Conservation (phyloP, 805 yeast species). For the Kodamaea fukazawae region DNA sequence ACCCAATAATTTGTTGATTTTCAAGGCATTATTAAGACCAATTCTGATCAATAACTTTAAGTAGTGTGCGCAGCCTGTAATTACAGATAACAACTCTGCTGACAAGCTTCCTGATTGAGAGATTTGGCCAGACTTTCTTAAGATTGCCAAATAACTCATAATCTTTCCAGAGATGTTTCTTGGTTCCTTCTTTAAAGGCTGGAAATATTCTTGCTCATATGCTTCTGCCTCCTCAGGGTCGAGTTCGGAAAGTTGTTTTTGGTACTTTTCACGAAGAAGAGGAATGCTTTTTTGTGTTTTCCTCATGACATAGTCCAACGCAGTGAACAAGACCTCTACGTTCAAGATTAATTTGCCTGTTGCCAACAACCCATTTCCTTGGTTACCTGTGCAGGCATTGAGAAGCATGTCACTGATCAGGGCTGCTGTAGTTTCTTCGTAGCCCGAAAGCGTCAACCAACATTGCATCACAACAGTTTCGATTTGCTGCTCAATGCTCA, state of each 20-base stretch:
- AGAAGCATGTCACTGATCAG: constrained; percentile 91
- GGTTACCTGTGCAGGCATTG: constrained; percentile 72
- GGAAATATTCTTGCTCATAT: constrained; percentile 30
- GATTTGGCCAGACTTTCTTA: constrained; percentile 56
- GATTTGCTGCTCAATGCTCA: constrained; percentile 60
- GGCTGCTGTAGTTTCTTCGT: constrained; percentile 86
- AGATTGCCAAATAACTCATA: constrained; percentile 81
- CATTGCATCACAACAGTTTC: constrained; percentile 59
- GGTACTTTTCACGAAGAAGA: constrained; percentile 7
- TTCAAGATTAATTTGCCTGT: constrained; percentile 71
- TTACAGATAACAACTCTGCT: constrained; percentile 70
- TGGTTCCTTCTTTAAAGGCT: constrained; percentile 58
- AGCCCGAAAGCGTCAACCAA: constrained; percentile 85
- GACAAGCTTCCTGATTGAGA: constrained; percentile 46
- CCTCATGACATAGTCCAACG: constrained; percentile 49
- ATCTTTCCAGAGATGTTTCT: constrained; percentile 84
- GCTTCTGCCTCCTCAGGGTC: constrained; percentile 14
- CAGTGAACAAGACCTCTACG: constrained; percentile 72
- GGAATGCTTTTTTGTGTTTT: constrained; percentile 10
- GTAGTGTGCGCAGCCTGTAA: constrained; percentile 91
- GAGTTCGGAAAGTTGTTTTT: constrained; percentile 6
- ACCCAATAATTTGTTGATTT: constrained; percentile 54
- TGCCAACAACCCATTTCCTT: constrained; percentile 60
- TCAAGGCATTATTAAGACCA: constrained; percentile 77
- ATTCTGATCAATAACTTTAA: constrained; percentile 78